Evolutionary conservation across 345 rosid genomes (phyloP), one percentile per base, ranked within the genome.

Genomic region (Salix udensis): DNA sequence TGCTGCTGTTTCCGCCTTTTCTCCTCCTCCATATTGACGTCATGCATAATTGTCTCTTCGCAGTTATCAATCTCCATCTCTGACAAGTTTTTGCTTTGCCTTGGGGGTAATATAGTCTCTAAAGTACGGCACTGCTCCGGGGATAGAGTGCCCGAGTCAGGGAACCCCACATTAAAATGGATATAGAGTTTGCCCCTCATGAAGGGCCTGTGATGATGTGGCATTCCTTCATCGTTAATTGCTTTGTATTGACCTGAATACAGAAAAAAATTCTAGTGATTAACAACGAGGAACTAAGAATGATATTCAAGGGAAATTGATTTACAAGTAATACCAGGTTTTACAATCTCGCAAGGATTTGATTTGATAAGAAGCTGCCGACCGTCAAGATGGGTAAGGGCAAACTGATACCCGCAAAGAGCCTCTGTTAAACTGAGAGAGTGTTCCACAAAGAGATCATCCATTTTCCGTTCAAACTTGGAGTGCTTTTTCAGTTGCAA

Each of bases 201-300:
- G 86, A 91, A 91, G 3, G 96, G 91, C 83, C 92, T 82, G 67
- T 82, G 85, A 77, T 91, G 83, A 50, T 82, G 81, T 0, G 96
- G 96, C 97, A 92, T 92, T 31, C 96, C 97, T 71, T 92, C 96
- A 8, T 89, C 96, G 19, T 85, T 88, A 68, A 89, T 85, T 2
- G 89, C 94, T 85, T 91, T 92, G 84, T 65, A 83, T 70, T 89
- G 92, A 66, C 84, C 95, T 91, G 79, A 28, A 70, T 58, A n/a
- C 30, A 23, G 60, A 53, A 46, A 28, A 28, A 7, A 23, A 14
- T 5, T 13, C 9, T 65, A 12, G 9, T 15, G 67, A 26, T 55
- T 3, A 28, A 30, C 12, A 28, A 40, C 1, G 11, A 67, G 34
- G 44, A 12, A 6, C 16, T 0, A 18, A 4, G 1, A 30, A 40